These are phyloP conservation scores for Mycena sanguinolenta DNA, from an alignment of 768 basidiomycete genomes.

Conservation along the genomic window DNA sequence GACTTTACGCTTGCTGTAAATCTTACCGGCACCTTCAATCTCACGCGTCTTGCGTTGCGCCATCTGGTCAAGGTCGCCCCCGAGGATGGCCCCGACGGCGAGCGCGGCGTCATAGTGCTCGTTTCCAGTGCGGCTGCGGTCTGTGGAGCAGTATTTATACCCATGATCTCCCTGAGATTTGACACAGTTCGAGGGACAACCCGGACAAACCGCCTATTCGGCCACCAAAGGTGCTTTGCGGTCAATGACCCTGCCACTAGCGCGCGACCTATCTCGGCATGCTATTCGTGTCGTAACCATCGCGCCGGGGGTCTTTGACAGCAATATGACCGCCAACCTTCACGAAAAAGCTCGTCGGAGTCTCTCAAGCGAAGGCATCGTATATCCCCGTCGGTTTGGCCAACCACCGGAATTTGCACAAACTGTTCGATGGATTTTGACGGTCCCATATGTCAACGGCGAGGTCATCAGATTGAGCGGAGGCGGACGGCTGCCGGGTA, in stretches of 20 bases:
- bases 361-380: slow-evolving; percentile 54
- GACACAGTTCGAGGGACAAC: slow-evolving; percentile 66
- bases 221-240: slow-evolving; percentile 69
- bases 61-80: slow-evolving; percentile 62
- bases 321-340: slow-evolving; percentile 56
- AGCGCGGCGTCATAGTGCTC: slow-evolving; percentile 71
- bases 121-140: slow-evolving; percentile 70
- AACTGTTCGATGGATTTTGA: slow-evolving; percentile 63
- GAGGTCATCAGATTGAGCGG: slow-evolving; percentile 64
- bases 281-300: slow-evolving; percentile 68
- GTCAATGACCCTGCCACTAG: slow-evolving; percentile 72
- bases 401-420: slow-evolving; percentile 63
- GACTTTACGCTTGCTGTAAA: slow-evolving; percentile 66
- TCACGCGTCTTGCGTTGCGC: slow-evolving; percentile 66
- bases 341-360: slow-evolving; percentile 52
- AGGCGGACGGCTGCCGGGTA: slow-evolving; percentile 39
- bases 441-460: slow-evolving; percentile 68
- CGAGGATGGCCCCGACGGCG: slow-evolving; percentile 62
- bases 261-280: slow-evolving; percentile 67
- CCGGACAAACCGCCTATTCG: slow-evolving; percentile 69
- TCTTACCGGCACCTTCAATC: slow-evolving; percentile 70
- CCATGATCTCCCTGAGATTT: background rate
- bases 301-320: slow-evolving; percentile 68
- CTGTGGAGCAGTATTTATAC: slow-evolving; percentile 40
- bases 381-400: slow-evolving; percentile 64